Evolutionary conservation across 1,284 basidiomycete species (phyloP).

Genomic region (Ustilago crameri): DNA sequence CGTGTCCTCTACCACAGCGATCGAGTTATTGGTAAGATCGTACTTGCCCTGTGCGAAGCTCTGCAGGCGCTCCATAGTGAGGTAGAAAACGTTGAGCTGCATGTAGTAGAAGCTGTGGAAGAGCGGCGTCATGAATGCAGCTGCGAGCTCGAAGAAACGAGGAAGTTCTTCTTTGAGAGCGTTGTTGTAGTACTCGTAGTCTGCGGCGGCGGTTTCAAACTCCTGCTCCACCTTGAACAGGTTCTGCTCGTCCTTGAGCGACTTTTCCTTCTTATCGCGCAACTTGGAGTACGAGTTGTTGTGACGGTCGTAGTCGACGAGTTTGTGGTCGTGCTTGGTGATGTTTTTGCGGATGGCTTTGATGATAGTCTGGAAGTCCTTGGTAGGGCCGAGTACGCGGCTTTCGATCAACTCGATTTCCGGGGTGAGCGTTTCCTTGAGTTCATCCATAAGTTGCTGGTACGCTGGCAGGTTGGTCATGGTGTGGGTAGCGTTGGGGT

Average conservation of each 20-base stretch:
- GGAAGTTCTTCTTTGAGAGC: slow-evolving; percentile 92
- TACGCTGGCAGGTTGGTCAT: slow-evolving; percentile 81
- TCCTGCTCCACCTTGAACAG: slow-evolving; percentile 89
- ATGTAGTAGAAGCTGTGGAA: slow-evolving; percentile 99
- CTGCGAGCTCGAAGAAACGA: slow-evolving; percentile 85
- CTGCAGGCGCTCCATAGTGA: slow-evolving; percentile 91
- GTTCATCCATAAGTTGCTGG: slow-evolving; percentile 81
- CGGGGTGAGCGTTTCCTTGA: slow-evolving; percentile 80
- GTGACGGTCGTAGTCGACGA: slow-evolving; percentile 93
- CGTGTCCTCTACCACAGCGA: slow-evolving; percentile 74
- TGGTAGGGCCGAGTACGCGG: slow-evolving; percentile 83
- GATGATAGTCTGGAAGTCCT: slow-evolving; percentile 86
- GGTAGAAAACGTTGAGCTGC: slow-evolving; percentile 93
- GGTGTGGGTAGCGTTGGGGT: slow-evolving; percentile 82
- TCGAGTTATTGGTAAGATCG: slow-evolving; percentile 77
- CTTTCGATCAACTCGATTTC: slow-evolving; percentile 95
- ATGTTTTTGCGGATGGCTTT: slow-evolving; percentile 93
- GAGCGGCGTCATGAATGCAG: slow-evolving; percentile 91
- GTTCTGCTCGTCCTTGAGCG: slow-evolving; percentile 68
- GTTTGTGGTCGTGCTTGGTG: slow-evolving; percentile 96
- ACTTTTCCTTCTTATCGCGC: slow-evolving; percentile 84
- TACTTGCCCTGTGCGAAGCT: slow-evolving; percentile 83
- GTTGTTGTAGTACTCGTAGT: slow-evolving; percentile 96
- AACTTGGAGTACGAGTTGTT: slow-evolving; percentile 96
- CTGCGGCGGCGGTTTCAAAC: slow-evolving; percentile 90